These are phyloP conservation scores for Cercospora citrullina DNA, from an alignment of 2,329 filamentous ascomycete species.

Conservation along the genomic window DNA sequence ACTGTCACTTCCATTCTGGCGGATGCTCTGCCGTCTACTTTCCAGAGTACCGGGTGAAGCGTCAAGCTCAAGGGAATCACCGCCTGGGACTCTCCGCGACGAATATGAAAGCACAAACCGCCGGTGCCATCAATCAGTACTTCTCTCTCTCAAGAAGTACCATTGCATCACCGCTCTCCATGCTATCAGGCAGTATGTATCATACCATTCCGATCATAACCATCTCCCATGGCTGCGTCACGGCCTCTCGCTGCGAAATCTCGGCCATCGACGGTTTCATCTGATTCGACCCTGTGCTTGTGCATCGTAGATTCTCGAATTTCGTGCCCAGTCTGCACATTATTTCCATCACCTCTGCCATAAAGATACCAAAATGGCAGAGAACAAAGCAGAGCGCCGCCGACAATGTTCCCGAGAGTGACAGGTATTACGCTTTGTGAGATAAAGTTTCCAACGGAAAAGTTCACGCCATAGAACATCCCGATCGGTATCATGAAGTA, in stretches of 20 bases:
- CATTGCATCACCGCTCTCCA: background rate
- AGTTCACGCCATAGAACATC: background rate
- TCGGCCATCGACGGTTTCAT: background rate
- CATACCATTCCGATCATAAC: background rate
- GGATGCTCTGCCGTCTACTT: background rate
- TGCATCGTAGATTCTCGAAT: background rate
- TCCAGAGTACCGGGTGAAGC: background rate
- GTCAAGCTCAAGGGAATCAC: background rate
- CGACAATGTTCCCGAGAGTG: background rate
- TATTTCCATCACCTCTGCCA: background rate
- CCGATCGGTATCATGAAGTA: conserved; percentile 47
- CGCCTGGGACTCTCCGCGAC: background rate
- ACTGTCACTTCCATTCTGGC: background rate
- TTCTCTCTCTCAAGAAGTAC: background rate
- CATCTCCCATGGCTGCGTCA: background rate
- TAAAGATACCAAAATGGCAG: background rate
- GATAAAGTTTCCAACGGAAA: background rate
- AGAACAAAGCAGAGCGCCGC: background rate
- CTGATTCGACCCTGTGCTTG: background rate
- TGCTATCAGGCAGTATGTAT: background rate
- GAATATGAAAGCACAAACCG: too few species aligned
- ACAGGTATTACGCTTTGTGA: background rate
- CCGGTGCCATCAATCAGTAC: background rate
- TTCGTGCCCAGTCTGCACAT: background rate
- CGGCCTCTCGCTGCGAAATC: background rate